Percentiles rank a stretch among this genome's conserved stretches.
Evolutionary conservation across 116 monocot genomes (phyloP).

Genomic region (Dioscorea cayenensis): DNA sequence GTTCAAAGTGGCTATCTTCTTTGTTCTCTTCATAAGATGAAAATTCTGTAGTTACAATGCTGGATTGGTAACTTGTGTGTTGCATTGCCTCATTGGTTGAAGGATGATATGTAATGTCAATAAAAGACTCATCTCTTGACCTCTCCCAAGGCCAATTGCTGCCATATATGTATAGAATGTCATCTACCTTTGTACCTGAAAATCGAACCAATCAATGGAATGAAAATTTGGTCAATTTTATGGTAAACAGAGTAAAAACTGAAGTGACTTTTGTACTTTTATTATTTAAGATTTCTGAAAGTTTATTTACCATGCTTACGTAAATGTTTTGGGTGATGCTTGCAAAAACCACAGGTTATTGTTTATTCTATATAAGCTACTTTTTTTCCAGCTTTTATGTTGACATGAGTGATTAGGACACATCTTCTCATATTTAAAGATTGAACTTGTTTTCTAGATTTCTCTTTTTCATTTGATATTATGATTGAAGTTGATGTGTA

Average conservation of each 20-base stretch:
- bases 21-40: conserved; percentile 8
- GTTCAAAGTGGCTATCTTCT: conserved; percentile 14
- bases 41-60: conserved; percentile 3
- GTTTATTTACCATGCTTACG: too few relatives aligned
- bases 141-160: conserved; percentile 12
- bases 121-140: conserved; percentile 10
- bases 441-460: too few relatives aligned
- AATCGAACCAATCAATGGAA: not conserved
- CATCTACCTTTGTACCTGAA: not conserved
- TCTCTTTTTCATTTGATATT: too few relatives aligned
- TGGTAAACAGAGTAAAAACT: not conserved
- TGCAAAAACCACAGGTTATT: too few relatives aligned
- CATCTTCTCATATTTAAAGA: too few relatives aligned
- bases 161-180: conserved; percentile 7
- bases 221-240: not conserved
- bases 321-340: too few relatives aligned
- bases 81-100: conserved; percentile 26
- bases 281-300: too few relatives aligned
- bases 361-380: too few relatives aligned
- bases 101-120: conserved; percentile 17
- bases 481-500: too few relatives aligned
- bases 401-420: too few relatives aligned
- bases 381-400: too few relatives aligned
- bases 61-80: conserved; percentile 2
- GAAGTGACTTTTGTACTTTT: too few relatives aligned